Evolutionary conservation across 345 rosid genomes (phyloP), one percentile per base, ranked within the genome.

Genomic region (Dipteronia sinensis): DNA sequence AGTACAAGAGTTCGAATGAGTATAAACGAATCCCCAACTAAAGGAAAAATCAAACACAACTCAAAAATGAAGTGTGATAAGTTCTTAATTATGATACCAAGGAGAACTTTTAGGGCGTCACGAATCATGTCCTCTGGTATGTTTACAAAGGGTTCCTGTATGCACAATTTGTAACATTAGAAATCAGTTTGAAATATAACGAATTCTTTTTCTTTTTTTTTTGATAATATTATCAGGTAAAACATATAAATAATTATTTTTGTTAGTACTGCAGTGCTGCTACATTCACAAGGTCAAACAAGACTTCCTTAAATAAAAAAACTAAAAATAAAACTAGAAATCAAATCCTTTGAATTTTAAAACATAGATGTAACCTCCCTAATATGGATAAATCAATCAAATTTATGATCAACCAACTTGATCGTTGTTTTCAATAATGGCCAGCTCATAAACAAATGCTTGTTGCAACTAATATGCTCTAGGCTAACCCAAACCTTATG

Each of bases 81-180:
- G 19, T 70, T 66, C 42, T 25, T 61, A 42, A 42, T 42, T 42
- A 77, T 59, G 12, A 6, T 95, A 95, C 98, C 98, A 10, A 95
- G 86, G 70, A 95, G 83, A 73, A 93, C 92, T 85, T 90, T 86
- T n/a, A 95, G 89, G 49, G 99, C 99, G 83, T 92, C 95, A 47
- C 96, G 92, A 78, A 95, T 90, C 61, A 88, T 85, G 27, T 92
- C 90, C 79, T 92, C 92, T 0, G 94, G 90, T 12, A 93, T 93
- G 86, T 92, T 88, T 59, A 90, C 97, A 80, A 86, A 87, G 71
- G 95, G 89, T 82, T 91, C 99, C 99, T 95, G 93, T 42, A 88
- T 63, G 55, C 49, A 79, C 40, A 75, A 15, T 73, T 34, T 46
- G 65, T 58, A 64, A 31, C 67, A 69, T 3, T 11, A 19, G 27